Base-by-base conservation (phyloP, 768 basidiomycete species). In the Leccinum uliginosum region DNA sequence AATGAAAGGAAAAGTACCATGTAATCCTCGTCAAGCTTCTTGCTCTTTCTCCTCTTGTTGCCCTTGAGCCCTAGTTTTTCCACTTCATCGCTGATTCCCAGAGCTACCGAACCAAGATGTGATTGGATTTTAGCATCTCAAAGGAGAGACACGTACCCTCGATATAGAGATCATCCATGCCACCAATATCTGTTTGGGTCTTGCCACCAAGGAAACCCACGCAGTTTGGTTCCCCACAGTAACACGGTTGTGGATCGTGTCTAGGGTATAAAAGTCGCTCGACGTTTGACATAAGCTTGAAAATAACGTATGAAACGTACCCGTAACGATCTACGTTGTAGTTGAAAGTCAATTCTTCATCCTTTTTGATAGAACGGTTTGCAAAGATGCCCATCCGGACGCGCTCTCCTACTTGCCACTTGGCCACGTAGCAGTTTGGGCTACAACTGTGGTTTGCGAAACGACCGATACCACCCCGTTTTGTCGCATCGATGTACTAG, bases 241-340 rank as follows among this genome's bases (percentile, higher is more conserved):
- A 94, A 71, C 97, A 99, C 29, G 79, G 80, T 70, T 99, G 97
- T 51, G 97, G 89, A 57, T 95, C 91, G 72, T 99, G 93, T 0
- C 95, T 96, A 47, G 15, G 21, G 17, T 44, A 40, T 29, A 34
- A 7, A 10, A 32, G 34, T 38, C 21, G 19, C 15, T 62, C 30
- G 43, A 26, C 23, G 12, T 43, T 26, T 17, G n/a, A 8, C 27
- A 19, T 32, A 0, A 6, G 43, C 23, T 14, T 19, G 15, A 26
- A 44, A 35, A 27, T 40, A 2, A 29, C 44, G 32, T 21, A 9
- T 14, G 44, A 27, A 48, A 77, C 87, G 50, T 58, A 95, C 96
- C 96, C 97, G 66, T 99, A 99, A 56, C 97, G 92, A 72, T 98
- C 97, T 40, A 98, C 97, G 70, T 99, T 99, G 71, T 99, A 99